phyloP scores from a whole-genome alignment of 2,329 filamentous ascomycete genomes.

The Fusarium caatingaense region DNA sequence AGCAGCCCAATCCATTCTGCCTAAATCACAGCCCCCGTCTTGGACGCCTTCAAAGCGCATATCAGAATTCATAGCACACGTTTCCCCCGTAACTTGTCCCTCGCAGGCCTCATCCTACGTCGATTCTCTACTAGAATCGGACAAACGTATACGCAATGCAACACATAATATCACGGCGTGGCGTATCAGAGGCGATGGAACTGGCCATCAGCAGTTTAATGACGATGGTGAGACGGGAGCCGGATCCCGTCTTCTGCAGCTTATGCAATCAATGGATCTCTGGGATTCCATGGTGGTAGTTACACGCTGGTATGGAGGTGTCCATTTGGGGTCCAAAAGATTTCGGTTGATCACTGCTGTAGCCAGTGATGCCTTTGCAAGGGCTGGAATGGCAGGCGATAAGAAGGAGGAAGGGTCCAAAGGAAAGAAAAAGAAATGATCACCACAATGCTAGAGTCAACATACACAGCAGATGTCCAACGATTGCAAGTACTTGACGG shows the following conservation, averaged over 20 bases:
- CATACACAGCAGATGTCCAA: constrained; percentile 4
- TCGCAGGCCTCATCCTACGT: constrained; percentile 77
- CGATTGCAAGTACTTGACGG: background rate
- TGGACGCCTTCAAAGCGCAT: constrained; percentile 83
- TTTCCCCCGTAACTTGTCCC: constrained; percentile 74
- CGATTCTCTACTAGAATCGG: constrained; percentile 79
- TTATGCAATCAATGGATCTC: constrained; percentile 94
- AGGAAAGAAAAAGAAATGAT: constrained; percentile 30
- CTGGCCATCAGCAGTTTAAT: constrained; percentile 86
- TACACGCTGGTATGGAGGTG: constrained; percentile 93
- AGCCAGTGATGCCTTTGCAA: constrained; percentile 84
- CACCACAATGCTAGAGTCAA: background rate
- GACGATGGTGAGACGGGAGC: constrained; percentile 97
- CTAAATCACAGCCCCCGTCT: constrained; percentile 28
- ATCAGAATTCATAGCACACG: constrained; percentile 86
- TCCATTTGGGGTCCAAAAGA: constrained; percentile 86
- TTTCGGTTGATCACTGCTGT: constrained; percentile 91
- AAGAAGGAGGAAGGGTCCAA: constrained; percentile 38
- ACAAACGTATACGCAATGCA: constrained; percentile 69
- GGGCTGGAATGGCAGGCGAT: constrained; percentile 76
- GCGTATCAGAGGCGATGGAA: constrained; percentile 70
- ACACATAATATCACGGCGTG: constrained; percentile 39
- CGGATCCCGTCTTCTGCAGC: constrained; percentile 82
- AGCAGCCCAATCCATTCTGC: constrained; percentile 27
- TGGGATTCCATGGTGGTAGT: constrained; percentile 96